Evolutionary conservation across 1,284 basidiomycete species (phyloP).

Genomic region (Trametes versicolor): DNA sequence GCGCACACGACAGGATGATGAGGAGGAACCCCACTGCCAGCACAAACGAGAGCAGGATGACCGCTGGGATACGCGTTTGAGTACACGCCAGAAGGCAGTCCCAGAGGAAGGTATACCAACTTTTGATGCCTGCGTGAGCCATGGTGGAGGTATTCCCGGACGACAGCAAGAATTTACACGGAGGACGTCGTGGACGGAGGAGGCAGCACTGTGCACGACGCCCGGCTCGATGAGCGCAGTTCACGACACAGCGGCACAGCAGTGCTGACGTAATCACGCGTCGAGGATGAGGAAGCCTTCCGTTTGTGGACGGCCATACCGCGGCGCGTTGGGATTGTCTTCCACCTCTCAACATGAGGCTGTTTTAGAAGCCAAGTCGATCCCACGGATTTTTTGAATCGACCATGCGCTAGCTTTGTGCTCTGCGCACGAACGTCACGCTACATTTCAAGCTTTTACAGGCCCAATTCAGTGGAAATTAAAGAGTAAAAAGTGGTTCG

Average conservation of each 20-base stretch:
- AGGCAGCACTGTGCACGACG: conserved; percentile 10
- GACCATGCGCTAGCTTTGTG: too few species aligned
- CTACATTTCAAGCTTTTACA: too few species aligned
- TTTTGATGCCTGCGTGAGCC: conserved; percentile 46
- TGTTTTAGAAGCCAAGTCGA: too few species aligned
- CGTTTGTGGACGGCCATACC: too few species aligned
- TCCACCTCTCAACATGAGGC: too few species aligned
- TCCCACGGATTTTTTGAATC: too few species aligned
- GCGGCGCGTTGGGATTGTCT: too few species aligned
- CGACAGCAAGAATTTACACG: conserved; percentile 19
- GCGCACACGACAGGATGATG: conserved; percentile 96
- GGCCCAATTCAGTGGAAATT: too few species aligned
- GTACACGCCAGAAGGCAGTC: conserved; percentile 22
- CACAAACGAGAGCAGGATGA: conserved; percentile 95
- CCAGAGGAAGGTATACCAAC: conserved; percentile 34
- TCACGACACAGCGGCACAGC: conserved; percentile 13
- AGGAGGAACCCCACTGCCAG: conserved; percentile 97
- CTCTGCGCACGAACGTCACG: too few species aligned
- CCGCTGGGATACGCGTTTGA: conserved; percentile 62
- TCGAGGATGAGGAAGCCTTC: too few species aligned
- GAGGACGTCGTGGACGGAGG: conserved; percentile 14
- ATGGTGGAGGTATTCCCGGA: conserved; percentile 27
- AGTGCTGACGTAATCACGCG: conserved; percentile 20
- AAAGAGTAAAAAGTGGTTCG: conserved; percentile 25
- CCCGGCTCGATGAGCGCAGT: conserved; percentile 11